A percentile compares a stretch with the other conserved stretches of the same genome.
phyloP scores from a whole-genome alignment of 352 stramenopile genomes.

The Phytophthora constricta region DNA sequence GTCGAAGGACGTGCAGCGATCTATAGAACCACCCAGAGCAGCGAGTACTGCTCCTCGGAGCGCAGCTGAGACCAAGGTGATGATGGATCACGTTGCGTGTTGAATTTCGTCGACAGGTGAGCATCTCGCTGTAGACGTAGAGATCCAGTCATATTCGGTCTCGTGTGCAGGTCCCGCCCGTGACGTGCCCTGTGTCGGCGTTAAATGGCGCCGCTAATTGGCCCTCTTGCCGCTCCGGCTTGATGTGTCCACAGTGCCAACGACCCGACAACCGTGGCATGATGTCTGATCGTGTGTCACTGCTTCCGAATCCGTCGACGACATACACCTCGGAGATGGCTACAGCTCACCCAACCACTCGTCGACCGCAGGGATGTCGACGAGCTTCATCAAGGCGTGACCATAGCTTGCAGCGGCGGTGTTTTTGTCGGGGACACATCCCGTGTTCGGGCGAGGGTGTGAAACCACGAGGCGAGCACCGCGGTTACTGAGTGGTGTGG shows the following conservation, averaged over 20 bases:
- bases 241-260: slow-evolving; percentile 5
- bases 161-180: slow-evolving; percentile 11
- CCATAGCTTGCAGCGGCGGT: too few species aligned
- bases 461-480: too few species aligned
- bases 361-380: too few species aligned
- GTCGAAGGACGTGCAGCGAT: too few species aligned
- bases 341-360: too few species aligned
- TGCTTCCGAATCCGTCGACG: too few species aligned
- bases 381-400: too few species aligned
- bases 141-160: slow-evolving; percentile 11
- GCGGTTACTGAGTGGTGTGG: too few species aligned
- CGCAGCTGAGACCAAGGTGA: background rate
- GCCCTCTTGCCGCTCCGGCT: background rate
- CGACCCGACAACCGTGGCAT: background rate
- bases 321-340: too few species aligned
- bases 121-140: background rate
- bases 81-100: slow-evolving; percentile 8
- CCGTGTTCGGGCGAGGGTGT: too few species aligned
- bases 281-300: background rate
- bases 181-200: slow-evolving; percentile 10
- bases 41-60: background rate
- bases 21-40: background rate
- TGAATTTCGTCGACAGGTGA: slow-evolving; percentile 19
- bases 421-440: too few species aligned
- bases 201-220: background rate